phyloP scores from a whole-genome alignment of 768 basidiomycete genomes.

The Xerocomus brunneocitrinus region DNA sequence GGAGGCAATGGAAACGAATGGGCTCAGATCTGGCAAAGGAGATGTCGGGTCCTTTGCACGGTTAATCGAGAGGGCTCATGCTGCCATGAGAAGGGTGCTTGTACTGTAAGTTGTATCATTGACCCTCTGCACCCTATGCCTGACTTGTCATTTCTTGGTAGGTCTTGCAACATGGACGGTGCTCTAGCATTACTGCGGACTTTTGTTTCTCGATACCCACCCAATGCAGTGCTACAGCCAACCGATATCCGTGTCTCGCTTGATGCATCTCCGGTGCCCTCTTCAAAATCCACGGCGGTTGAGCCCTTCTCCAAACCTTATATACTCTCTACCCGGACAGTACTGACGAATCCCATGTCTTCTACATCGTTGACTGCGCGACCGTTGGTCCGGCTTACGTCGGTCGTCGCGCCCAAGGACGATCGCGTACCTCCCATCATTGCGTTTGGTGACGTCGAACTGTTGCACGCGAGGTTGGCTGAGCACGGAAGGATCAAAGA shows the following conservation, averaged over 20 bases:
- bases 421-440: slow-evolving; percentile 77
- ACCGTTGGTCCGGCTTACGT: slow-evolving; percentile 69
- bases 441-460: slow-evolving; percentile 70
- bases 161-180: slow-evolving; percentile 45
- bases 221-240: slow-evolving; percentile 42
- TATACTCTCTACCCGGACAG: slow-evolving; percentile 55
- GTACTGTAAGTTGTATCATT: slow-evolving; percentile 47
- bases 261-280: neutral
- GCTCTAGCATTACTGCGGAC: slow-evolving; percentile 54
- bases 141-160: slow-evolving; percentile 15
- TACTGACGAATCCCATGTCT: slow-evolving; percentile 34
- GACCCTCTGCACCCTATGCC: neutral
- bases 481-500: slow-evolving; percentile 38
- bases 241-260: slow-evolving; percentile 5
- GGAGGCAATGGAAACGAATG: slow-evolving; percentile 42
- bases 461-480: slow-evolving; percentile 74
- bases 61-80: slow-evolving; percentile 63
- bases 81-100: slow-evolving; percentile 61
- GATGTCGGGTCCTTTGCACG: slow-evolving; percentile 34
- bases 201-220: slow-evolving; percentile 66
- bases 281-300: slow-evolving; percentile 5
- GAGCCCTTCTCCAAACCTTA: slow-evolving; percentile 37
- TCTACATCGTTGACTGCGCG: slow-evolving; percentile 33
- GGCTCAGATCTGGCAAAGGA: slow-evolving; percentile 25
- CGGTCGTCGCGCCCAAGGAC: slow-evolving; percentile 58